Evolutionary conservation across 108 stramenopile species (phyloP).

Genomic region (Cyclotella kingstonii): DNA sequence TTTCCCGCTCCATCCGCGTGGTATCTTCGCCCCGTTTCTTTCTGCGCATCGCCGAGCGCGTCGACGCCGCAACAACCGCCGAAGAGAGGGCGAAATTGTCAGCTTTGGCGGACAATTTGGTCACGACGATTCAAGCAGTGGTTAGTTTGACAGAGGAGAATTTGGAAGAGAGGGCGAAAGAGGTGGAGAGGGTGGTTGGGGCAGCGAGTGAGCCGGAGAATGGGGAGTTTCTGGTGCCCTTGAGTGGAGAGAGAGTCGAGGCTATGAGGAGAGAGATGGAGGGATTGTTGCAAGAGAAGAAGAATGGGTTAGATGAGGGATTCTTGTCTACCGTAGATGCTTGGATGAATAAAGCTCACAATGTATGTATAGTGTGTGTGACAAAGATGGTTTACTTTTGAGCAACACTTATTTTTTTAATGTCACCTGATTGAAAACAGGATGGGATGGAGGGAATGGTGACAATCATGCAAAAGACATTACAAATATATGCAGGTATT

Average conservation of each 20-base stretch:
- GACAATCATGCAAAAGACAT: constrained; percentile 75
- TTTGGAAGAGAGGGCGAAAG: constrained; percentile 77
- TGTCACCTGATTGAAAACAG: not conserved
- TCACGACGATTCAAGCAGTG: constrained; percentile 72
- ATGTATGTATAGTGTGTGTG: constrained; percentile 21
- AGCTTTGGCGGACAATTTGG: constrained; percentile 73
- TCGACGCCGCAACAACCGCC: constrained; percentile 46
- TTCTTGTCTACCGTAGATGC: constrained; percentile 84
- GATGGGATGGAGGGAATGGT: constrained; percentile 93
- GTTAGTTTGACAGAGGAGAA: constrained; percentile 71
- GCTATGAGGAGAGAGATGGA: constrained; percentile 66
- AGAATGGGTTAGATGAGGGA: constrained; percentile 66
- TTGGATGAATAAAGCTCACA: constrained; percentile 87
- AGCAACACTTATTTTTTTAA: too few relatives aligned
- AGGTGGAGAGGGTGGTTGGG: constrained; percentile 74
- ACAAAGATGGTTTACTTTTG: not conserved
- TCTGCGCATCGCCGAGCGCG: constrained; percentile 74
- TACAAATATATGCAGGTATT: constrained; percentile 86
- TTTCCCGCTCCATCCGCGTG: constrained; percentile 78
- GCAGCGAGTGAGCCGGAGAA: constrained; percentile 81
- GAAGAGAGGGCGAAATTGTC: constrained; percentile 61
- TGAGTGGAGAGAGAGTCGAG: constrained; percentile 57
- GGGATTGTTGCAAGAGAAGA: constrained; percentile 58
- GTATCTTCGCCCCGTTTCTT: constrained; percentile 84
- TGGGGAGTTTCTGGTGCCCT: constrained; percentile 86